phyloP scores from a whole-genome alignment of 306 rosid species.

The Aeschynomene evenia region DNA sequence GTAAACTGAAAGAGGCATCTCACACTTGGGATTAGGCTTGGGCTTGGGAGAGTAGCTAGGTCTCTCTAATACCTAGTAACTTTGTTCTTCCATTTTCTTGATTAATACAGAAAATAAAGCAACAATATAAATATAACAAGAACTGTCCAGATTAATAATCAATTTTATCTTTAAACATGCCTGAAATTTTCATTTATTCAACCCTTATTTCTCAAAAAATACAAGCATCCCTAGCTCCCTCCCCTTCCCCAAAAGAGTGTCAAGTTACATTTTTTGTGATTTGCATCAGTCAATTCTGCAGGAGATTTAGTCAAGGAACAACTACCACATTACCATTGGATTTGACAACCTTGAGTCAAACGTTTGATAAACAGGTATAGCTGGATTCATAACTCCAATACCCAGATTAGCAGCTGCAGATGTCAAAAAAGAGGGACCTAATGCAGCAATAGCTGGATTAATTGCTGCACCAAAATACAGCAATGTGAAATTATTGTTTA shows the following conservation, averaged over 20 bases:
- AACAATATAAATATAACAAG: background rate
- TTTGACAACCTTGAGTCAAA: conserved; percentile 68
- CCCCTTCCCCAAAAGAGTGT: conserved; percentile 22
- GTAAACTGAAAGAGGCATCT: no score
- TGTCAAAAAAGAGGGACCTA: conserved; percentile 52
- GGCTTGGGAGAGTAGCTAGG: no score
- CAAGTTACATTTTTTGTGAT: conserved; percentile 19
- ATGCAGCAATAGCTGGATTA: conserved; percentile 53
- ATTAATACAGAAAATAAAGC: background rate
- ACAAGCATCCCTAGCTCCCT: conserved; percentile 6
- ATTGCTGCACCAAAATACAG: conserved; percentile 51
- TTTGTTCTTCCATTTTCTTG: no score
- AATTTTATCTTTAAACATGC: background rate
- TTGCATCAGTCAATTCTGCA: background rate
- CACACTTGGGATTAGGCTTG: no score
- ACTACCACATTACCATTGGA: conserved; percentile 57
- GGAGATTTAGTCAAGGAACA: background rate
- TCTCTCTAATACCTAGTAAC: no score
- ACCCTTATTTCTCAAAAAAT: background rate
- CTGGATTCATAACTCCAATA: conserved; percentile 67
- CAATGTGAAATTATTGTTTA: conserved; percentile 22
- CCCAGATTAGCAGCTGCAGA: conserved; percentile 65
- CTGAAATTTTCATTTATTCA: conserved; percentile 1
- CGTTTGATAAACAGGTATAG: conserved; percentile 70
- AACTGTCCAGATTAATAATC: background rate